Evolutionary conservation across 139 green algal species (phyloP), one percentile per base, ranked within the genome.

Genomic region (Dunaliella primolecta): DNA sequence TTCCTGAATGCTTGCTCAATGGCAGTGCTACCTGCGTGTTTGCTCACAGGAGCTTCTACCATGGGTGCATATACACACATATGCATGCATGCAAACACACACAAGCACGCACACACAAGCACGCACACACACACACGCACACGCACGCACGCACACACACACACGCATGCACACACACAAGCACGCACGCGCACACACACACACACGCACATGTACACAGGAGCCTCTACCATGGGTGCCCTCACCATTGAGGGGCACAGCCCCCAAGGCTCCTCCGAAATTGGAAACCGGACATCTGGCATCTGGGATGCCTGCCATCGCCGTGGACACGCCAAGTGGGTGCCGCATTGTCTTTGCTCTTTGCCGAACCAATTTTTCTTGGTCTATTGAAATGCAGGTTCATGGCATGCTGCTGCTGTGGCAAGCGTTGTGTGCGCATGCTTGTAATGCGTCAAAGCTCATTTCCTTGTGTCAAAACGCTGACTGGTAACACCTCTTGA

Each of bases 231-330:
- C 27, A 24, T 83, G 38, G 23, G 24, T 38, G 24, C 77, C 24
- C 46, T n/a, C 77, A 32, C 32, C 24, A 3, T 31, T 81, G 31
- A n/a, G 7, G 24, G 27, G 31, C 7, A 33, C 77, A 64, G 33
- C 33, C 32, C 24, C 83, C 25, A 77, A 75, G 3, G 83, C 29
- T n/a, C 75, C 38, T 78, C 71, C 82, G 3, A 82, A 86, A 37
- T 76, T 84, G 25, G 55, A 80, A 31, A 74, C 38, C 11, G 64
- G 74, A 7, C 83, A 33, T n/a, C 23, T 80, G 24, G 64, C 78
- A 2, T 55, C 80, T 72, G 88, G 85, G 27, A 75, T 89, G 15
- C 89, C 85, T 70, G 78, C 89, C 11, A 87, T 87, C 29, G 78
- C 83, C 20, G 81, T 91, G 30, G 82, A 87, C 30, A 81, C 84